Evolutionary conservation across 2,329 filamentous ascomycete genomes (phyloP), one percentile per base, ranked within the genome.

Genomic region (Trichoderma sp.): DNA sequence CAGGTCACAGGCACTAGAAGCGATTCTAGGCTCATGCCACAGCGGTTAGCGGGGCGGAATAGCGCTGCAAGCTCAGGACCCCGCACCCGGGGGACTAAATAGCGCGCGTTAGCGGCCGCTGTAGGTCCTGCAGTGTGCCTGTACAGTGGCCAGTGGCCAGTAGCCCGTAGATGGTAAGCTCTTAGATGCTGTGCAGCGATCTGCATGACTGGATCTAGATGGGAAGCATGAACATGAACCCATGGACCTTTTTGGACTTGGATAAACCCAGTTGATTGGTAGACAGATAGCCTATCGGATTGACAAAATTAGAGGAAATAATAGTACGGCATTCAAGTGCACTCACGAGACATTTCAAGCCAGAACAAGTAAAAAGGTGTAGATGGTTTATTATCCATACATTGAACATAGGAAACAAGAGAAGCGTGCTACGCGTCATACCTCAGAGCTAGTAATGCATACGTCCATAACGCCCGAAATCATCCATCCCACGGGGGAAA

Each of bases 371-470:
- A 14, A 13, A 13, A 35, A 63, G 14, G 37, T 37, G 21, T n/a
- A 57, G 29, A 58, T 59, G 53, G 40, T 56, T 27, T 29, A 37
- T 37, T 67, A 58, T 67, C 55, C 37, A 67, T 52, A 27, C 40
- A 29, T 61, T 68, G 55, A 55, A 70, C 52, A 70, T 67, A 70
- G 67, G 62, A 70, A 59, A 70, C 62, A 70, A 70, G 62, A 70
- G 64, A 70, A 67, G 69, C 69, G 69, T 70, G 69, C 57, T 58
- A 68, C 69, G 69, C 69, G 69, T 70, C 47, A 66, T 64, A 47
- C 58, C 59, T 55, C 58, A 29, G 55, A 70, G 43, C 52, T 52
- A 67, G 19, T 13, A 64, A 55, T 47, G 55, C 37, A 61, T n/a
- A 31, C 33, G 40, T 67, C 68, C 63, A 24, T 63, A 68, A 70